phyloP scores from a whole-genome alignment of 2,329 filamentous ascomycete species.

The Westerdykella ornata region DNA sequence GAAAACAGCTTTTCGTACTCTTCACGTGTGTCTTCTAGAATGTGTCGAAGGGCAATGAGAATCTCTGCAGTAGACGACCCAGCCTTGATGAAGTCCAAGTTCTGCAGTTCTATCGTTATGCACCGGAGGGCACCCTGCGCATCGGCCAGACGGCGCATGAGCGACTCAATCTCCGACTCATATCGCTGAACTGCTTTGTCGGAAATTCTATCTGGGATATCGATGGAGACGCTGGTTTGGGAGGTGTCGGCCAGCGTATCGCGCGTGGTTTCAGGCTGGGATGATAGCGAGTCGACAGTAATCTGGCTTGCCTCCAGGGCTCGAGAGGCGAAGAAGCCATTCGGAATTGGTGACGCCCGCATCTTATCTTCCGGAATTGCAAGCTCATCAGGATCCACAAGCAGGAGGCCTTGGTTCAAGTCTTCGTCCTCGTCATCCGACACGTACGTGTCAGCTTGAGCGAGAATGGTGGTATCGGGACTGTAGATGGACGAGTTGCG shows the following conservation, averaged over 20 bases:
- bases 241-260: constrained; percentile 22
- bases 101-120: constrained; percentile 40
- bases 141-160: constrained; percentile 35
- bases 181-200: constrained; percentile 34
- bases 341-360: constrained; percentile 15
- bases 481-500: constrained; percentile 28
- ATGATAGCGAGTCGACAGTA: constrained; percentile 22
- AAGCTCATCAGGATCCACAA: constrained; percentile 32
- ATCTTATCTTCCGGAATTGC: constrained; percentile 28
- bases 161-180: constrained; percentile 37
- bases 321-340: constrained; percentile 25
- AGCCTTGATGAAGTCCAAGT: constrained; percentile 36
- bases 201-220: constrained; percentile 22
- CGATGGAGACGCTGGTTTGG: constrained; percentile 5
- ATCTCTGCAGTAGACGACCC: constrained; percentile 30
- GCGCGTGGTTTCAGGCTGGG: constrained; percentile 21
- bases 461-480: constrained; percentile 11
- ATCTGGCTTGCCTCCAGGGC: constrained; percentile 26
- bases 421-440: constrained; percentile 23
- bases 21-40: constrained; percentile 38
- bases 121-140: constrained; percentile 39
- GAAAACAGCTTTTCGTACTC: constrained; percentile 40
- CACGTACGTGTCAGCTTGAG: not conserved
- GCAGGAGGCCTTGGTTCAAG: constrained; percentile 19
- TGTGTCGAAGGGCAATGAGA: constrained; percentile 37